Evolutionary conservation across 176 grass and related monocot genomes (phyloP).

Genomic region (Dactylis glomerata): DNA sequence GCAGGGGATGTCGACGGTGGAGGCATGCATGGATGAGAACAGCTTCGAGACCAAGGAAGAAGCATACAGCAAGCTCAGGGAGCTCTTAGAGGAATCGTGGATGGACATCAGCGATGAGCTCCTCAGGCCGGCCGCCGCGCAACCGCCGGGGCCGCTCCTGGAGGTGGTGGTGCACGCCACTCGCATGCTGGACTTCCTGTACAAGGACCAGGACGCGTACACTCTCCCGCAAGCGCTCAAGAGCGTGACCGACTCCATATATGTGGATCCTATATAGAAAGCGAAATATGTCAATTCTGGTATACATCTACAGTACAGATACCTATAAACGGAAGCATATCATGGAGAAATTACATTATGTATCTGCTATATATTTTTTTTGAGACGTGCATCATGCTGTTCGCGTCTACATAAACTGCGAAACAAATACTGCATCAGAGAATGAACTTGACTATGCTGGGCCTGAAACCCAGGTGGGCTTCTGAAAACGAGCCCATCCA

Average conservation of each 20-base stretch:
- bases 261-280: conserved; percentile 5
- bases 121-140: not conserved
- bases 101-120: conserved; percentile 8
- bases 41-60: not conserved
- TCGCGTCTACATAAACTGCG: no score
- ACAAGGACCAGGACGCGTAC: conserved; percentile 7
- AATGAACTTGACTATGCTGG: no score
- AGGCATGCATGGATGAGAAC: conserved; percentile 7
- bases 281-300: not conserved
- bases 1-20: not conserved
- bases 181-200: not conserved
- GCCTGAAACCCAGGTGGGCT: no score
- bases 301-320: no score
- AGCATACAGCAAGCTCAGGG: not conserved
- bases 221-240: not conserved
- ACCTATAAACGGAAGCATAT: no score
- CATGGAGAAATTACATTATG: no score
- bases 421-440: no score
- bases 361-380: no score
- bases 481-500: no score
- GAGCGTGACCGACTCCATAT: not conserved
- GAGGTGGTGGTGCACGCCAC: not conserved
- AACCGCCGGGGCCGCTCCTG: not conserved
- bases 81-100: conserved; percentile 1
- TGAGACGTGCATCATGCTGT: no score